Conservation (phyloP, 805 yeast species). For the Metschnikowia hibisci region DNA sequence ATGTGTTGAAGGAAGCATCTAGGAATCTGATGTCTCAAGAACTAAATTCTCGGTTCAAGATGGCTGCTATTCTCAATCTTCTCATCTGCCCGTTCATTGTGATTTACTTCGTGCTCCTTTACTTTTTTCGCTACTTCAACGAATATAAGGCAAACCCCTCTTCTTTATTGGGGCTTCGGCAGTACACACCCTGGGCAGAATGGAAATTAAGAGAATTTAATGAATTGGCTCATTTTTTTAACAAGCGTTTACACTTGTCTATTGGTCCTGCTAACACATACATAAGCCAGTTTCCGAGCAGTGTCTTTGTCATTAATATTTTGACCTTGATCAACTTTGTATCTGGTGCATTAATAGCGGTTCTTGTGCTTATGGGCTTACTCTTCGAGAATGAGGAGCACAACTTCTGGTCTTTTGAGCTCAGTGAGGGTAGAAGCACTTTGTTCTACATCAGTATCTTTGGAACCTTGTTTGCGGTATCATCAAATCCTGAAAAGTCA, state of each 20-base stretch:
- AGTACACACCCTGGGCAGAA: conserved; percentile 89
- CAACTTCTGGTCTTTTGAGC: conserved; percentile 82
- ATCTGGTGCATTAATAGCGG: conserved; percentile 86
- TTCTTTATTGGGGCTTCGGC: conserved; percentile 62
- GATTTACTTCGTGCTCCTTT: conserved; percentile 72
- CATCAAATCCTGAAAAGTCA: conserved; percentile 55
- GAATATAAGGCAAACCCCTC: conserved; percentile 89
- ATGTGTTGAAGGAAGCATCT: conserved; percentile 66
- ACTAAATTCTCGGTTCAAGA: conserved; percentile 70
- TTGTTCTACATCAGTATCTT: conserved; percentile 83
- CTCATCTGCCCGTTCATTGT: conserved; percentile 83
- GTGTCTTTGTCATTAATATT: conserved; percentile 37
- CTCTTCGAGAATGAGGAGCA: conserved; percentile 77
- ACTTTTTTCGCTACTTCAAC: conserved; percentile 87
- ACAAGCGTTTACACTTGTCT: conserved; percentile 71
- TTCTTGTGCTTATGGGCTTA: conserved; percentile 60
- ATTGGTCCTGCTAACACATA: conserved; percentile 77
- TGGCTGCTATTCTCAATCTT: conserved; percentile 84
- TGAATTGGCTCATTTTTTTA: conserved; percentile 86
- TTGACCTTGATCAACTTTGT: conserved; percentile 52
- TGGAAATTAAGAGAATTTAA: conserved; percentile 95
- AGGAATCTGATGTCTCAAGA: conserved; percentile 65
- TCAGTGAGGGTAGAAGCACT: conserved; percentile 75
- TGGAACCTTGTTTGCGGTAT: conserved; percentile 84
- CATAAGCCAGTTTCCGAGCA: conserved; percentile 89